Evolutionary conservation across 176 grass and related monocot species (phyloP).

Genomic region (Urochloa ruziziensis): DNA sequence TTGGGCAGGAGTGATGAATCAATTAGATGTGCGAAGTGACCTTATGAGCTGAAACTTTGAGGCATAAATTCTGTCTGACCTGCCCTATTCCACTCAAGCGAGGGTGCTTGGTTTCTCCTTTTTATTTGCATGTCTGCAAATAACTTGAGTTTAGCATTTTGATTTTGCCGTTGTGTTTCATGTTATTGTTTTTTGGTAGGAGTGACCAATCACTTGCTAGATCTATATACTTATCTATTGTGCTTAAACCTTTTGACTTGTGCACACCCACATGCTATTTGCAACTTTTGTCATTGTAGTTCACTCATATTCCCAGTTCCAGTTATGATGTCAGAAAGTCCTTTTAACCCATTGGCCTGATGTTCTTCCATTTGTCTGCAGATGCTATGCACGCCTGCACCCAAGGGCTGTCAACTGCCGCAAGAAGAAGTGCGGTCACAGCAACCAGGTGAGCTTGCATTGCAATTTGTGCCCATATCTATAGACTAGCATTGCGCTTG

Average conservation of each 20-base stretch:
- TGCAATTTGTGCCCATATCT: background rate
- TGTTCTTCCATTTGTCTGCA: background rate
- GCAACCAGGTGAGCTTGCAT: conserved; percentile 47
- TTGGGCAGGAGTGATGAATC: conserved; percentile 43
- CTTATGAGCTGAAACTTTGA: conserved; percentile 33
- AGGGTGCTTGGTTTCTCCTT: background rate
- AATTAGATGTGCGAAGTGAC: conserved; percentile 36
- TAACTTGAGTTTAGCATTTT: background rate
- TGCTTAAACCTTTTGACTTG: background rate
- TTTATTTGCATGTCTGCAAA: background rate
- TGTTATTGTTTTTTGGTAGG: background rate
- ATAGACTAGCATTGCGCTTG: background rate
- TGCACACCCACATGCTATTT: background rate
- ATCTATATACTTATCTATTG: background rate
- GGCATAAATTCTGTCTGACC: conserved; percentile 34
- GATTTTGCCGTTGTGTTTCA: background rate
- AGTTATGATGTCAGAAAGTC: no score
- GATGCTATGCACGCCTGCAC: conserved; percentile 64
- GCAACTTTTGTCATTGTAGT: background rate
- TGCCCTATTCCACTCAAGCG: background rate
- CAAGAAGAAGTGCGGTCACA: conserved; percentile 82
- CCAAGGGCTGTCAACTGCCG: conserved; percentile 72
- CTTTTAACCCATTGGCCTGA: background rate
- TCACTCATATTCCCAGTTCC: background rate
- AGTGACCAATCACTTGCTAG: background rate